Percentiles rank a stretch among this genome's conserved stretches.
Evolutionary conservation across 352 stramenopile genomes (phyloP).

Genomic region (Phytophthora cactorum): DNA sequence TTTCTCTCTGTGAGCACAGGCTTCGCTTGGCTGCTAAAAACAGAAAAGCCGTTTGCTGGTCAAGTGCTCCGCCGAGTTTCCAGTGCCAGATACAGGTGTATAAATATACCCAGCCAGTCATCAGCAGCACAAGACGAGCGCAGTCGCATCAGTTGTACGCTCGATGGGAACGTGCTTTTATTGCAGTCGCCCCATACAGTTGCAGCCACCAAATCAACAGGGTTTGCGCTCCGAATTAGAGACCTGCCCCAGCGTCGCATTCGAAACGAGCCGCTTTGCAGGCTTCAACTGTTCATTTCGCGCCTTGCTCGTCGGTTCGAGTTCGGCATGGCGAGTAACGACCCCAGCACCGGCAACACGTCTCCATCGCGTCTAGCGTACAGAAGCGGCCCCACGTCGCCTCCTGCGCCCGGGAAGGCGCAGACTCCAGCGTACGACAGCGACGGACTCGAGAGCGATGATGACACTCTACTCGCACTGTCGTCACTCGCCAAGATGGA

Average conservation of each 20-base stretch:
- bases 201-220: conserved; percentile 26
- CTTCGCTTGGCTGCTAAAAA: conserved; percentile 15
- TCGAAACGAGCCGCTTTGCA: conserved; percentile 20
- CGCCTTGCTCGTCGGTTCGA: conserved; percentile 22
- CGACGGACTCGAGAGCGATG: conserved; percentile 35
- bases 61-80: conserved; percentile 12
- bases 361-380: conserved; percentile 7
- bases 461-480: conserved; percentile 37
- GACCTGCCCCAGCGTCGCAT: conserved; percentile 27
- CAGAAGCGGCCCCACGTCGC: conserved; percentile 12
- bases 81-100: conserved; percentile 1
- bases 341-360: conserved; percentile 15
- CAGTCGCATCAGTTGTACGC: conserved; percentile 28
- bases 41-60: conserved; percentile 27
- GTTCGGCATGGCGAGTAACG: conserved; percentile 42
- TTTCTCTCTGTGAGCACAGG: background rate
- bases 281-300: conserved; percentile 31
- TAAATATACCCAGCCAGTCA: conserved; percentile 27
- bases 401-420: conserved; percentile 10
- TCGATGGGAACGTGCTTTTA: conserved; percentile 26
- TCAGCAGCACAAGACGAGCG: background rate
- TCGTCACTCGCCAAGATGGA: conserved; percentile 41
- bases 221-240: conserved; percentile 11
- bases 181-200: conserved; percentile 9
- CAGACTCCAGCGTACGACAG: conserved; percentile 22